Conservation (phyloP, 805 yeast genomes). For the Henningerozyma blattae region DNA sequence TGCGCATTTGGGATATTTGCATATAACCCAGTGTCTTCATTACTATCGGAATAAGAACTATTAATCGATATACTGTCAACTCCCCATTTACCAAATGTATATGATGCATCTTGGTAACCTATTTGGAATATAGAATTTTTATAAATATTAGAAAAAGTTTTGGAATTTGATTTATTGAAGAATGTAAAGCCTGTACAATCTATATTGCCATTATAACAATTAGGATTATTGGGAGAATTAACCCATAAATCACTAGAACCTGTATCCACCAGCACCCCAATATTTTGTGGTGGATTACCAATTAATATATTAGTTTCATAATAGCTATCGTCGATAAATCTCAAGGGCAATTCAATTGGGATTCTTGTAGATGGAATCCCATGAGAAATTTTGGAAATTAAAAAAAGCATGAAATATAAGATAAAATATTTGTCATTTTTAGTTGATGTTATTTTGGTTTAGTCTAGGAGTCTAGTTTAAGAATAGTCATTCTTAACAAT, state of each 20-base stretch:
- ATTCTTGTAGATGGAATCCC: neutral
- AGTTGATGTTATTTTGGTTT: too few species aligned
- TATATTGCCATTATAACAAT: neutral
- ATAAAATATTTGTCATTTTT: too few species aligned
- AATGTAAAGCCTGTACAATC: neutral
- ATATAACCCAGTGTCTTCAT: constrained; percentile 27
- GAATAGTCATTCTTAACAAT: neutral
- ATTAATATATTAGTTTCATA: constrained; percentile 22
- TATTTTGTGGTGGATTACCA: constrained; percentile 33
- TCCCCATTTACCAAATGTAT: constrained; percentile 48
- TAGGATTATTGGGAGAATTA: constrained; percentile 2
- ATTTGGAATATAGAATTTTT: constrained; percentile 23
- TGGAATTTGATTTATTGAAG: neutral
- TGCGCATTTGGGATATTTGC: constrained; percentile 32
- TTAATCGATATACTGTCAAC: constrained; percentile 36
- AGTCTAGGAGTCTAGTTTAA: too few species aligned
- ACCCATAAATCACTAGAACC: constrained; percentile 42
- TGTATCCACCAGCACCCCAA: constrained; percentile 34
- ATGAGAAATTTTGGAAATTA: neutral
- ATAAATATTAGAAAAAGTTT: neutral
- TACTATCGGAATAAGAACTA: constrained; percentile 28
- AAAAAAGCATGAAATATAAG: too few species aligned
- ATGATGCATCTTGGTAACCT: constrained; percentile 36
- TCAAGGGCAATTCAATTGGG: constrained; percentile 2
- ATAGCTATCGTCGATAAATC: constrained; percentile 10